Evolutionary conservation across 208 protist species (phyloP).

Genomic region (Leishmania tarentolae): DNA sequence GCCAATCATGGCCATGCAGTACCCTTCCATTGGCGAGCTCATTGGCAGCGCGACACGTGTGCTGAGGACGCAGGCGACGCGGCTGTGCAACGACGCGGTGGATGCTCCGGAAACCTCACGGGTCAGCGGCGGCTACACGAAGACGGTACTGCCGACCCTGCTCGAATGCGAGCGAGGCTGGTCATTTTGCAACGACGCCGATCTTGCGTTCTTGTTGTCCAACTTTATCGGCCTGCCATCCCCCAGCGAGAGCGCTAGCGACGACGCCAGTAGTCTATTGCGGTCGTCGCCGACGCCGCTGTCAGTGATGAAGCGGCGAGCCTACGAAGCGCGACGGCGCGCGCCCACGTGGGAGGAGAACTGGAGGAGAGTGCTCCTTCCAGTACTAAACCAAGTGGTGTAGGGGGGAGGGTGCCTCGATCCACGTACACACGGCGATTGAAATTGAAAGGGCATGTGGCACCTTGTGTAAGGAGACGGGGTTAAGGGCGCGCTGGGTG

Average conservation of each 20-base stretch:
- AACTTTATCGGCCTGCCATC: conserved; percentile 41
- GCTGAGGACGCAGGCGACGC: conserved; percentile 31
- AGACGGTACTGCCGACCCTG: conserved; percentile 14
- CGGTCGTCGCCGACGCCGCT: conserved; percentile 21
- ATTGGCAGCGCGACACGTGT: conserved; percentile 55
- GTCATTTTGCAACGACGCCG: conserved; percentile 55
- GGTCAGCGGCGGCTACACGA: conserved; percentile 13
- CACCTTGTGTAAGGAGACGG: not conserved
- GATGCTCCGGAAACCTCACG: conserved; percentile 4
- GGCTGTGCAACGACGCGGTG: not conserved
- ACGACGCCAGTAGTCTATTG: not conserved
- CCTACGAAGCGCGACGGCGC: conserved; percentile 23
- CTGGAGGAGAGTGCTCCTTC: conserved; percentile 50
- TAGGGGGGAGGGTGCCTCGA: conserved; percentile 6
- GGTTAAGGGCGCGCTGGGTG: not conserved
- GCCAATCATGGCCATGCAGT: conserved; percentile 92
- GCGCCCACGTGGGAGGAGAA: conserved; percentile 67
- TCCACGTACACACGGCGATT: not conserved
- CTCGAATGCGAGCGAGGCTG: conserved; percentile 63
- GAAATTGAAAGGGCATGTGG: not conserved
- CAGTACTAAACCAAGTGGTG: conserved; percentile 44
- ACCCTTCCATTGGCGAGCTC: conserved; percentile 88
- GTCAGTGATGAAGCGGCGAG: conserved; percentile 33
- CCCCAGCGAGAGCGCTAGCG: not conserved
- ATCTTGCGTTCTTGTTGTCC: conserved; percentile 60